Conservation (phyloP, 192 early-diverging fungal genomes). For the Chytriomyces sp. region DNA sequence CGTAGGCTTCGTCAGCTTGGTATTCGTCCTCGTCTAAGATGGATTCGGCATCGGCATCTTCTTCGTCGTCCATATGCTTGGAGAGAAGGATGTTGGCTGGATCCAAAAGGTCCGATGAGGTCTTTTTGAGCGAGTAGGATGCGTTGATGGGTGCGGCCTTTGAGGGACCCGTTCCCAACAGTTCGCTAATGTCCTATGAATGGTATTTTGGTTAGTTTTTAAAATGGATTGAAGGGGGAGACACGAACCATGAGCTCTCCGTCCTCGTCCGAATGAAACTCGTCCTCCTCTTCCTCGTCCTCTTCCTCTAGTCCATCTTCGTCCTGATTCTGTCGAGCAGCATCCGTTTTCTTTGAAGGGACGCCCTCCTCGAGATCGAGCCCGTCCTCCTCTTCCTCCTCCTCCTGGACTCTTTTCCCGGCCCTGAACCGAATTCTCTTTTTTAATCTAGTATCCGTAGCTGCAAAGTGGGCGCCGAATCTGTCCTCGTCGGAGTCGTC, state of each 20-base stretch:
- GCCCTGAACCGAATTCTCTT: conserved; percentile 21
- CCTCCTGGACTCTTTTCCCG: conserved; percentile 21
- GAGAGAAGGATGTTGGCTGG: conserved; percentile 19
- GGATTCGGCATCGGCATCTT: conserved; percentile 28
- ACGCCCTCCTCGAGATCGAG: conserved; percentile 13
- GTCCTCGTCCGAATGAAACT: conserved; percentile 44
- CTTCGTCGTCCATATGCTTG: conserved; percentile 20
- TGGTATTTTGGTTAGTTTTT: background rate
- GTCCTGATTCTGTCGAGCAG: too few species aligned
- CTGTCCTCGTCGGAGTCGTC: conserved; percentile 80
- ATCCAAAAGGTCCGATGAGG: background rate
- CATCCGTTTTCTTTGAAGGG: background rate
- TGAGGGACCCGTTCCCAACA: background rate
- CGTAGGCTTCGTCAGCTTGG: conserved; percentile 3
- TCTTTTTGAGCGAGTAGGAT: background rate
- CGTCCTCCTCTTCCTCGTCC: conserved; percentile 37
- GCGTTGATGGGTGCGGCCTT: conserved; percentile 22
- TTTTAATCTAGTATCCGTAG: conserved; percentile 25
- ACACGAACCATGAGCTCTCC: conserved; percentile 58
- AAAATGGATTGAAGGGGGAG: conserved; percentile 30
- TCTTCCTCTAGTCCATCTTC: conserved; percentile 37
- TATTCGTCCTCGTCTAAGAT: conserved; percentile 25
- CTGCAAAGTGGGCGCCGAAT: conserved; percentile 73
- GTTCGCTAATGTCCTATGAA: conserved; percentile 11
- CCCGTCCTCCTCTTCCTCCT: background rate